phyloP scores from a whole-genome alignment of 106 monocot species.

The Dendrobium officinale region DNA sequence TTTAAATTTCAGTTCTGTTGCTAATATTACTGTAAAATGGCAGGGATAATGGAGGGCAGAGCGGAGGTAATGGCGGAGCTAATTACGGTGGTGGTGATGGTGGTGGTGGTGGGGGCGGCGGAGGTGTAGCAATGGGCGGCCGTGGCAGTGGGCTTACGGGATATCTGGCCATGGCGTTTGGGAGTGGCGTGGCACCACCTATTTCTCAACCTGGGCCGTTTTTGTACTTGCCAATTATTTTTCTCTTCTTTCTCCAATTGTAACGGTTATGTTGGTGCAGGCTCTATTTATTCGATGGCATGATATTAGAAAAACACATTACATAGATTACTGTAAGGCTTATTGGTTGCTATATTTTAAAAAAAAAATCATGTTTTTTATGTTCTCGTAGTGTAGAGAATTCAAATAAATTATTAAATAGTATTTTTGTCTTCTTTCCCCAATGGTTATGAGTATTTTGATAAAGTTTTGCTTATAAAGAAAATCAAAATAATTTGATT shows the following conservation, averaged over 20 bases:
- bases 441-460: too few species aligned
- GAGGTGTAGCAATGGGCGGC: neutral
- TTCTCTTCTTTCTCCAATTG: neutral
- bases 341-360: too few species aligned
- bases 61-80: neutral
- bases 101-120: neutral
- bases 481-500: too few species aligned
- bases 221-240: neutral
- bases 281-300: neutral
- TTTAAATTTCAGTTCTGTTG: neutral
- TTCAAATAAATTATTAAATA: too few species aligned
- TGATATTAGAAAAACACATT: too few species aligned
- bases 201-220: neutral
- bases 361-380: too few species aligned
- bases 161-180: slow-evolving; percentile 2
- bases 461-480: too few species aligned
- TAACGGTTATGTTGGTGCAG: neutral
- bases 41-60: slow-evolving; percentile 1
- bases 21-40: neutral
- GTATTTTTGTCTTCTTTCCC: too few species aligned
- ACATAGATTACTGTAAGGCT: too few species aligned
- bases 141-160: neutral
- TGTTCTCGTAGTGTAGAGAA: too few species aligned
- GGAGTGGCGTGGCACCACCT: neutral
- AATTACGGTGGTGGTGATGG: neutral